Conservation (phyloP, 1,284 basidiomycete genomes). For the Sporisorium scitamineum region DNA sequence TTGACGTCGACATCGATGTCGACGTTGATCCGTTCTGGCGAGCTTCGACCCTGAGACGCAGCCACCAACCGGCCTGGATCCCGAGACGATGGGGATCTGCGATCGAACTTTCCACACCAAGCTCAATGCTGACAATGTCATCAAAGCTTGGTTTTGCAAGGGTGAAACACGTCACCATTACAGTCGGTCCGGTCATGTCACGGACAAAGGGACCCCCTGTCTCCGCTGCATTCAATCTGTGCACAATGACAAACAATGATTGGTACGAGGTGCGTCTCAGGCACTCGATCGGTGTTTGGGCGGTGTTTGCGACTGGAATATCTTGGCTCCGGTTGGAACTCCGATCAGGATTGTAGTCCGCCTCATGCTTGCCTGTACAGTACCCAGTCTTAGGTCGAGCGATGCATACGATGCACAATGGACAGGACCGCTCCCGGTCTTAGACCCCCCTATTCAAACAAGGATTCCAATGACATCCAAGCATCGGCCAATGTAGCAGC, state of each 20-base stretch:
- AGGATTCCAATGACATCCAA: no score
- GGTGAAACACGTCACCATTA: background rate
- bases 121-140: no score
- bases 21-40: conserved; percentile 4
- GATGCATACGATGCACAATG: background rate
- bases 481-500: no score
- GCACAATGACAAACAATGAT: background rate
- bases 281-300: background rate
- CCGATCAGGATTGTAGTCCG: background rate
- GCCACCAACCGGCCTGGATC: background rate
- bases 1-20: background rate
- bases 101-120: conserved; percentile 1
- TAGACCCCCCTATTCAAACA: no score
- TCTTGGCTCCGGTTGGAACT: background rate
- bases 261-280: background rate
- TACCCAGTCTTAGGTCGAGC: no score
- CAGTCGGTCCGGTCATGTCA: background rate
- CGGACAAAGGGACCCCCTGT: background rate
- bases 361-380: no score
- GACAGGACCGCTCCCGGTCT: no score
- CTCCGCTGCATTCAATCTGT: background rate
- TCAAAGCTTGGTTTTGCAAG: background rate
- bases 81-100: background rate
- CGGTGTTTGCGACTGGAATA: background rate
- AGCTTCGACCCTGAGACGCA: background rate